Conservation (phyloP, 2,329 filamentous ascomycete genomes). For the Claviceps cyperi region DNA sequence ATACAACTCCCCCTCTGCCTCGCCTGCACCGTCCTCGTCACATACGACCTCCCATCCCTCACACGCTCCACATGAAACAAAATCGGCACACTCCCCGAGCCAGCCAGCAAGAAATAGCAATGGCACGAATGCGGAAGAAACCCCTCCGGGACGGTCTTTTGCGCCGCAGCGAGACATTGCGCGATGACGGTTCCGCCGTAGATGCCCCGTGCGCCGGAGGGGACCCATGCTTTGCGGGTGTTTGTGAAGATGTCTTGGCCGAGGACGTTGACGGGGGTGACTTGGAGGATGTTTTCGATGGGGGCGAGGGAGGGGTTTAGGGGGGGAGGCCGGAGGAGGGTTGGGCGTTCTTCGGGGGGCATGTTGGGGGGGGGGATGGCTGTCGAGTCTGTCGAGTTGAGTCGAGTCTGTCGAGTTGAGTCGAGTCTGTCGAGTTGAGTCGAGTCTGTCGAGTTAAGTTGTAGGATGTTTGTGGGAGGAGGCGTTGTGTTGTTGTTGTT, state of each 20-base stretch:
- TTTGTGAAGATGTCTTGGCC: slow-evolving; percentile 93
- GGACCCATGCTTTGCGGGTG: slow-evolving; percentile 80
- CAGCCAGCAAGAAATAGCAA: slow-evolving; percentile 95
- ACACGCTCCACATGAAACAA: slow-evolving; percentile 93
- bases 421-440: no score
- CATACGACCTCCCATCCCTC: slow-evolving; percentile 76
- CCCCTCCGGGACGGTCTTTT: slow-evolving; percentile 66
- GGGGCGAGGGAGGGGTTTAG: slow-evolving; percentile 56
- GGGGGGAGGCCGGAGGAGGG: slow-evolving; percentile 53
- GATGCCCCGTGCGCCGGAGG: slow-evolving; percentile 79
- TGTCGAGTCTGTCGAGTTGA: neutral
- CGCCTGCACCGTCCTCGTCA: slow-evolving; percentile 91
- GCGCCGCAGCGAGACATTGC: slow-evolving; percentile 76
- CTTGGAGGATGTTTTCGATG: slow-evolving; percentile 81
- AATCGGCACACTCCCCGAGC: slow-evolving; percentile 70
- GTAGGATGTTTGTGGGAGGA: no score
- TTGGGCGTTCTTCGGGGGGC: slow-evolving; percentile 18
- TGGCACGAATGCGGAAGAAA: slow-evolving; percentile 93
- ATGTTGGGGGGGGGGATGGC: neutral
- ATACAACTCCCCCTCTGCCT: slow-evolving; percentile 77
- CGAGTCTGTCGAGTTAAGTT: no score
- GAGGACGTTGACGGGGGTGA: slow-evolving; percentile 64
- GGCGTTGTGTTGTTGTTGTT: no score
- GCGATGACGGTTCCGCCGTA: slow-evolving; percentile 90
- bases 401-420: no score